Base-by-base conservation (phyloP, 2,329 filamentous ascomycete genomes). In the Chrysoporthe austroafricana region DNA sequence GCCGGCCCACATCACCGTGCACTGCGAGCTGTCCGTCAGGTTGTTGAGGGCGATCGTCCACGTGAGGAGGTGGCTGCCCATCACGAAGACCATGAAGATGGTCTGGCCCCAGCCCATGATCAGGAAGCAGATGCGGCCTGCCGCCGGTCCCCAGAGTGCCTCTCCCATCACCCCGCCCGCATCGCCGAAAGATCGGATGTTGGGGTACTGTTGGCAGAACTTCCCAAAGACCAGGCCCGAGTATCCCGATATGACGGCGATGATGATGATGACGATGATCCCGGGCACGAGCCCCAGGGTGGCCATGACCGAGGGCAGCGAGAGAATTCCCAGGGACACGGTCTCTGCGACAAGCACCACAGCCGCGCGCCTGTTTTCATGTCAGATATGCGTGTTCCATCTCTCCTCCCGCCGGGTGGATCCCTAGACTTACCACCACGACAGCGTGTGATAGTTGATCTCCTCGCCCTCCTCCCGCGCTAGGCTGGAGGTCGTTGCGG, bases 281-380 rank as follows among this genome's bases (percentile, higher is more conserved):
- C 91, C 91, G 0, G 91, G 91, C 1, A 90, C 89, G 16, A 93
- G 83, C 4, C 91, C 91, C 56, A 93, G 82, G 14, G 89, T 81
- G 2, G 91, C 90, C 74, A 93, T 89, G 0, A 91, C 92, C 74
- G 89, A 91, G 0, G 91, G 91, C 70, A 93, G 91, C 0, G 90
- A 92, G 80, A 93, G 91, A 76, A 83, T 82, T 0, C 81, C 81
- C n/a, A 83, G 78, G 0, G 79, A 82, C 66, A 82, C 79, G 1
- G 81, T 82, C 66, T 82, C 80, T 16, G 80, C 80, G 62, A 82
- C 79, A 66, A 82, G 71, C 56, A 82, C 76, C 34, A 82, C 77
- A 2, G 79, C 79, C 44, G 81, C 82, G 76, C 83, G 80, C 80
- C 80, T 80, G 43, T 48, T 36, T 2, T 5, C 26, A 7, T 54